phyloP scores from a whole-genome alignment of 108 stramenopile genomes.

The Aurantiochytrium sp. region DNA sequence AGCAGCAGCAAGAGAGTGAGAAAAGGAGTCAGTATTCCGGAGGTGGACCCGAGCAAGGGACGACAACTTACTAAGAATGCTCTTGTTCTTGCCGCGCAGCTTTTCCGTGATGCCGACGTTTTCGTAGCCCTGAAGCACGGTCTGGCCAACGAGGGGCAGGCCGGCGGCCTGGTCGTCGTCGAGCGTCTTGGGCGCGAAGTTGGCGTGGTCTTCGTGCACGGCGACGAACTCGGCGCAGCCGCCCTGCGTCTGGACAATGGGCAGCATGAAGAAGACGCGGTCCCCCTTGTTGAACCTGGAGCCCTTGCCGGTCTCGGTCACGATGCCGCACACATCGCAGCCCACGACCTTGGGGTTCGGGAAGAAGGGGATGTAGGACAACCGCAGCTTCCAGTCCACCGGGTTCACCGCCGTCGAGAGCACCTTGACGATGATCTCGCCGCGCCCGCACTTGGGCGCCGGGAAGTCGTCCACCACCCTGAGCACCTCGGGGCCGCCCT shows the following conservation, averaged over 20 bases:
- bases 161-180: not conserved
- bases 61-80: not conserved
- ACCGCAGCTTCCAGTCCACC: slow-evolving; percentile 19
- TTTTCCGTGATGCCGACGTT: not conserved
- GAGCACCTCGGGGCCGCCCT: not conserved
- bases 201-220: not conserved
- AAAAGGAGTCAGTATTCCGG: not conserved
- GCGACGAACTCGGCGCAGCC: not conserved
- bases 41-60: too few relatives aligned
- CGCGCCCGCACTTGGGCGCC: not conserved
- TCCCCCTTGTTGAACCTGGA: not conserved
- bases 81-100: not conserved
- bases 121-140: not conserved
- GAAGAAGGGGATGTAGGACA: not conserved
- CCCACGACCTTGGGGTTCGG: slow-evolving; percentile 20
- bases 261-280: slow-evolving; percentile 24
- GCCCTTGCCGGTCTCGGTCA: not conserved
- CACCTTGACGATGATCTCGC: slow-evolving; percentile 25
- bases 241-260: not conserved
- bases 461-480: not conserved
- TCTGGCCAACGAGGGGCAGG: slow-evolving; percentile 32
- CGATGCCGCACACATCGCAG: slow-evolving; percentile 31
- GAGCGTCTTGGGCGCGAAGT: not conserved
- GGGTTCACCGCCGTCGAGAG: not conserved
- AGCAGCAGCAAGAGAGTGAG: not conserved